A percentile compares a stretch with the other conserved stretches of the same genome.
These are phyloP conservation scores for Royoungia palumana DNA, from an alignment of 768 basidiomycete species.

Conservation along the genomic window DNA sequence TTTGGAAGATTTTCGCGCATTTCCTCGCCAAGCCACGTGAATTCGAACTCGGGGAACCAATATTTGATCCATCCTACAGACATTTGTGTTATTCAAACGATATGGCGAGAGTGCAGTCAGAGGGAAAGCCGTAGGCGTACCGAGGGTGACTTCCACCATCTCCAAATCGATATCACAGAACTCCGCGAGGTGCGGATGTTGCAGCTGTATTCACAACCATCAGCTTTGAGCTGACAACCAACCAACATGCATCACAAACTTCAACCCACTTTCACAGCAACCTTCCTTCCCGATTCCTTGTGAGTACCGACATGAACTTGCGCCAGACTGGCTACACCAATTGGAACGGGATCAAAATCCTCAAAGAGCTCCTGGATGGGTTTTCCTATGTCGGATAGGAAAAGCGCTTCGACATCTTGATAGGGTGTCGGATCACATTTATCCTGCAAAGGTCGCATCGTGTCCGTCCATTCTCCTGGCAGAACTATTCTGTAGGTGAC, in stretches of 20 bases:
- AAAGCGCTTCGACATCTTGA: conserved; percentile 70
- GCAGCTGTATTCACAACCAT: conserved; percentile 44
- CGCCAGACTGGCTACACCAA: conserved; percentile 94
- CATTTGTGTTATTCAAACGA: background rate
- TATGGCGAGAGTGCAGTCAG: background rate
- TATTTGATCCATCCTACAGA: conserved; percentile 75
- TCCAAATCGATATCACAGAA: conserved; percentile 90
- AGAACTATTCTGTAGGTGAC: conserved; percentile 44
- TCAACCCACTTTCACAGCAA: conserved; percentile 76
- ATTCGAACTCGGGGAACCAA: conserved; percentile 95
- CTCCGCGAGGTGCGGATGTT: conserved; percentile 92
- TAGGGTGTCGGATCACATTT: conserved; percentile 88
- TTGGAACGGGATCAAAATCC: conserved; percentile 81
- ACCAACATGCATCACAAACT: background rate
- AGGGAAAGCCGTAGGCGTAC: conserved; percentile 32
- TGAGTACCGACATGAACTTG: conserved; percentile 89
- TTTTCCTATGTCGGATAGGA: conserved; percentile 73
- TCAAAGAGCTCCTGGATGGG: conserved; percentile 74
- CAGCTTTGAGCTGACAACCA: background rate
- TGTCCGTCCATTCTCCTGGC: conserved; percentile 60
- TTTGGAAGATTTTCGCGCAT: conserved; percentile 90
- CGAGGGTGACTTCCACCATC: conserved; percentile 72
- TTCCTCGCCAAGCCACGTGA: conserved; percentile 90
- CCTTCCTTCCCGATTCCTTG: conserved; percentile 63
- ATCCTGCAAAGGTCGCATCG: conserved; percentile 74